A percentile compares a stretch with the other conserved stretches of the same genome.
phyloP scores from a whole-genome alignment of 1,284 basidiomycete genomes.

The Melampsora larici-populina region DNA sequence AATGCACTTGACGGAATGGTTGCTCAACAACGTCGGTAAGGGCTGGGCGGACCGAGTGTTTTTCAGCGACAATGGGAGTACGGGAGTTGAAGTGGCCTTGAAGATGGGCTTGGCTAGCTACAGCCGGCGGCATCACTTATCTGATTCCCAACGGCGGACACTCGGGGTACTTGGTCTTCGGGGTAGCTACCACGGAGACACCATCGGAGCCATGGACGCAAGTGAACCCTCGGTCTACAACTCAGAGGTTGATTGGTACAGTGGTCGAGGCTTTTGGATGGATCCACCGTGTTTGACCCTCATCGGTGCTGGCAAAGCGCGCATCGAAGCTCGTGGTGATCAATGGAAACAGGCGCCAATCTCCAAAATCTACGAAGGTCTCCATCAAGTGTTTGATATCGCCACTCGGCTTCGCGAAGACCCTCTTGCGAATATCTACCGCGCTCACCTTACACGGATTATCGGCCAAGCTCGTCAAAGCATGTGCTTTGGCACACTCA shows the following conservation, averaged over 20 bases:
- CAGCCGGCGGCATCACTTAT: conserved; percentile 58
- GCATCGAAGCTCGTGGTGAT: conserved; percentile 60
- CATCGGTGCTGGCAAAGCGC: conserved; percentile 64
- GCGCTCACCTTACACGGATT: conserved; percentile 61
- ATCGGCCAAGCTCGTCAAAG: conserved; percentile 44
- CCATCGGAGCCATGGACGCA: conserved; percentile 96
- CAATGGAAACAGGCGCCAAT: conserved; percentile 45
- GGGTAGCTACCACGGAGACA: conserved; percentile 96
- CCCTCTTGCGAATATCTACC: conserved; percentile 67
- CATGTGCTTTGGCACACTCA: conserved; percentile 64
- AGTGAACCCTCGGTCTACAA: conserved; percentile 82
- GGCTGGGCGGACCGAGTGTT: conserved; percentile 91
- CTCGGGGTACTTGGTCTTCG: conserved; percentile 81
- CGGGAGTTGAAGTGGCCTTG: conserved; percentile 90
- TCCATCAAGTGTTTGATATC: conserved; percentile 72
- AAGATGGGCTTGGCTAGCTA: conserved; percentile 91
- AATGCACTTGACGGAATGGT: conserved; percentile 68
- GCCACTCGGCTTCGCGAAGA: conserved; percentile 61
- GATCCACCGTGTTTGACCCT: conserved; percentile 72
- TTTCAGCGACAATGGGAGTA: conserved; percentile 90
- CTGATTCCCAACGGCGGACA: conserved; percentile 58
- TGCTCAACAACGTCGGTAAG: conserved; percentile 63
- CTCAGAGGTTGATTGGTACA: conserved; percentile 83
- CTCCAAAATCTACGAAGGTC: conserved; percentile 53
- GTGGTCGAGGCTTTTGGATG: conserved; percentile 87